phyloP scores from a whole-genome alignment of 2,329 filamentous ascomycete species.

The Rhynchosporium graminicola region DNA sequence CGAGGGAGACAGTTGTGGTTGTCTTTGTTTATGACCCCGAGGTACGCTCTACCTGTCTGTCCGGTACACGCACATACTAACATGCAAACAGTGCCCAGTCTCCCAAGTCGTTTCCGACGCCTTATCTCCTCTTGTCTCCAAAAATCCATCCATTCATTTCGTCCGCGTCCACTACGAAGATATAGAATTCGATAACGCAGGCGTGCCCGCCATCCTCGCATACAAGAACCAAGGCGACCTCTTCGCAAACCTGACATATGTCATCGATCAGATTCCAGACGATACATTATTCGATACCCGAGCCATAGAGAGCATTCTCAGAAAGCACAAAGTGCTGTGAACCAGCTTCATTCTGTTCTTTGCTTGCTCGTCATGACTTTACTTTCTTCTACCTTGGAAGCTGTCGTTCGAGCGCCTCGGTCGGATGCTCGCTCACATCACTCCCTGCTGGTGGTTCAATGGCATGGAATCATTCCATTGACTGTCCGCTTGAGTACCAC shows the following conservation, averaged over 20 bases:
- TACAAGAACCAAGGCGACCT: constrained; percentile 88
- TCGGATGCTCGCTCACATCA: neutral
- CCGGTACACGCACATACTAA: constrained; percentile 27
- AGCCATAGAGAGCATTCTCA: constrained; percentile 54
- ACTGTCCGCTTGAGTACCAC: neutral
- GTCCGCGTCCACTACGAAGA: constrained; percentile 89
- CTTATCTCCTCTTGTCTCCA: constrained; percentile 70
- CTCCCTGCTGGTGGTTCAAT: too few species aligned
- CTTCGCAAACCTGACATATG: constrained; percentile 84
- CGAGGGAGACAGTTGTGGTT: constrained; percentile 78
- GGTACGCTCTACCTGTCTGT: constrained; percentile 54
- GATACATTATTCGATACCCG: constrained; percentile 59
- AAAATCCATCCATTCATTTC: constrained; percentile 75
- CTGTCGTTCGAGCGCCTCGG: neutral
- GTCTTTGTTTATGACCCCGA: constrained; percentile 91
- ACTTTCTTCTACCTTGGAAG: too few species aligned
- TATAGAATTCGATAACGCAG: constrained; percentile 89
- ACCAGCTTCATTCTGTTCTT: neutral
- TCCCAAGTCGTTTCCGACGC: constrained; percentile 78
- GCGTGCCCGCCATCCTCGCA: constrained; percentile 83
- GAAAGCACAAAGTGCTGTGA: constrained; percentile 50
- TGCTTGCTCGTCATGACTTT: too few species aligned
- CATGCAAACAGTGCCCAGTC: constrained; percentile 68
- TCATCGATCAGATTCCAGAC: constrained; percentile 82
- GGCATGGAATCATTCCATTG: too few species aligned